Conservation (phyloP, 768 basidiomycete genomes). For the Suillus hirtellus region DNA sequence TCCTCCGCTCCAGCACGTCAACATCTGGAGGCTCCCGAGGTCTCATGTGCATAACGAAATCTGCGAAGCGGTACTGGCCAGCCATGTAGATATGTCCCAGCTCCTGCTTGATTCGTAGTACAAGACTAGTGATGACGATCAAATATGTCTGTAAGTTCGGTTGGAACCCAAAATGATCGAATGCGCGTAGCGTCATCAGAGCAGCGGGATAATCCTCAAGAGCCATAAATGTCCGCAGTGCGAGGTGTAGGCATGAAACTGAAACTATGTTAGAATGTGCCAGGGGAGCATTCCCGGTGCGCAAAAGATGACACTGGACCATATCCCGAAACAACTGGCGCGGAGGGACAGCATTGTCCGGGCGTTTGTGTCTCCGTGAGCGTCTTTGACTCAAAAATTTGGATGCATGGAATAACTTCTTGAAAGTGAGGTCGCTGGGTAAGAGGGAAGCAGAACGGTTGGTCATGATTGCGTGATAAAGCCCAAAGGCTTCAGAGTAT, state of each 20-base stretch:
- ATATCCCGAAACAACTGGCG: conserved; percentile 49
- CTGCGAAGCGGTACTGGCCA: conserved; percentile 21
- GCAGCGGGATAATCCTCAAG: conserved; percentile 50
- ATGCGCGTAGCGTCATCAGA: conserved; percentile 38
- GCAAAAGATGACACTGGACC: conserved; percentile 34
- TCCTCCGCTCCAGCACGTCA: conserved; percentile 18
- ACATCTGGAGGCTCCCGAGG: conserved; percentile 22
- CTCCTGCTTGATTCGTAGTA: conserved; percentile 31
- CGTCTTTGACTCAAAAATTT: conserved; percentile 19
- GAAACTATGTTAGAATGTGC: conserved; percentile 30
- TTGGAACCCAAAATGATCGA: conserved; percentile 29
- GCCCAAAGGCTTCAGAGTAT: conserved; percentile 39
- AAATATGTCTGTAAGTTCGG: conserved; percentile 41
- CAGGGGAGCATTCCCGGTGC: conserved; percentile 18
- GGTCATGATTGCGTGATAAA: conserved; percentile 43
- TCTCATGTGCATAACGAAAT: conserved; percentile 25
- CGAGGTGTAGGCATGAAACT: conserved; percentile 40
- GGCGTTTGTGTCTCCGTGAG: conserved; percentile 23
- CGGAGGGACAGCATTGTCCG: conserved; percentile 32
- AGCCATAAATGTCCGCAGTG: conserved; percentile 46
- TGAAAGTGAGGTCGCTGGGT: conserved; percentile 49
- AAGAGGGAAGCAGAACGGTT: conserved; percentile 32
- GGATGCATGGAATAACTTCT: conserved; percentile 39
- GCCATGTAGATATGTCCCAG: conserved; percentile 5
- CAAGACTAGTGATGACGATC: conserved; percentile 40